These are phyloP conservation scores for Epithele typhae DNA, from an alignment of 768 basidiomycete genomes.

Conservation along the genomic window DNA sequence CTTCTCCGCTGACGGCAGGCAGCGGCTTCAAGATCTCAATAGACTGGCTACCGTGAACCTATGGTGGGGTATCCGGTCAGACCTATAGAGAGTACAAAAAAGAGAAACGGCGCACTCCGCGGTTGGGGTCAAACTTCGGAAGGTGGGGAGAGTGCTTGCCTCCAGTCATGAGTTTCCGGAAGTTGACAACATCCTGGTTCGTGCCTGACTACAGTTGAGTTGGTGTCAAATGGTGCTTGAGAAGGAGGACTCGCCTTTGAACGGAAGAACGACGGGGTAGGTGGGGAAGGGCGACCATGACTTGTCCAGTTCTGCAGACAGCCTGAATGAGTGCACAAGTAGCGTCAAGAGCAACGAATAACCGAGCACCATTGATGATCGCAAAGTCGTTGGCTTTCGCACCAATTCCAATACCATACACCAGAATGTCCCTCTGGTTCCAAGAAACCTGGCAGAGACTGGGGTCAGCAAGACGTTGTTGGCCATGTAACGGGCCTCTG, in stretches of 20 bases:
- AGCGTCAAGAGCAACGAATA: not conserved
- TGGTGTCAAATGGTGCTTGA: not conserved
- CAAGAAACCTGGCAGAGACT: slow-evolving; percentile 56
- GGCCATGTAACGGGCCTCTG: slow-evolving; percentile 4
- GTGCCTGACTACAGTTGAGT: slow-evolving; percentile 40
- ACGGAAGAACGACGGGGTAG: slow-evolving; percentile 72
- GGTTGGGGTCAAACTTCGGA: slow-evolving; percentile 66
- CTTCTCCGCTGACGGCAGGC: slow-evolving; percentile 68
- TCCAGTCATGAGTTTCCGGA: slow-evolving; percentile 44
- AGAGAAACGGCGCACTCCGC: slow-evolving; percentile 44
- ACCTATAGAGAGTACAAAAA: not conserved
- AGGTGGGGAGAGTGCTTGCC: slow-evolving; percentile 52
- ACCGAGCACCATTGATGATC: slow-evolving; percentile 64
- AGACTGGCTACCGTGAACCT: slow-evolving; percentile 79
- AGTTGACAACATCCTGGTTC: slow-evolving; percentile 65
- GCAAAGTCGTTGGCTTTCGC: slow-evolving; percentile 70
- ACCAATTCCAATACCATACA: slow-evolving; percentile 78
- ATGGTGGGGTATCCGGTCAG: not conserved
- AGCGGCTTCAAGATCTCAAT: slow-evolving; percentile 79
- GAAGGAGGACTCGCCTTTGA: slow-evolving; percentile 57
- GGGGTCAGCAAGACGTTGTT: not conserved
- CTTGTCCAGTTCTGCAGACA: slow-evolving; percentile 39
- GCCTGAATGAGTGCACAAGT: not conserved
- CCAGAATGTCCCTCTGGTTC: slow-evolving; percentile 80
- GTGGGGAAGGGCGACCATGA: slow-evolving; percentile 78